Conservation (phyloP, 495 filamentous ascomycete species). For the Penicillium malachiteum region DNA sequence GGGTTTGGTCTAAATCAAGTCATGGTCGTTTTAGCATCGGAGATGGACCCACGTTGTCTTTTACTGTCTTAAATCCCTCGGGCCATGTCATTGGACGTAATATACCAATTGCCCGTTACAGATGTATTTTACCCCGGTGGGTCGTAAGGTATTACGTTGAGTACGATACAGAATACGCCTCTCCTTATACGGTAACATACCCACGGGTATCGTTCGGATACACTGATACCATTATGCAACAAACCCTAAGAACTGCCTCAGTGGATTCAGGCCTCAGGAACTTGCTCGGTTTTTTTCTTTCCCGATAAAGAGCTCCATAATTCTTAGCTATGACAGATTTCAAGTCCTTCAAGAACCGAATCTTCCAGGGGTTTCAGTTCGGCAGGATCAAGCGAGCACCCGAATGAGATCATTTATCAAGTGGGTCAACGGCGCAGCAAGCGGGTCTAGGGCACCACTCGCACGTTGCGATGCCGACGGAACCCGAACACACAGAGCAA, state of each 20-base stretch:
- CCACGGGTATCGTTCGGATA: neutral
- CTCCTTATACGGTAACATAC: neutral
- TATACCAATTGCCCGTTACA: too few species aligned
- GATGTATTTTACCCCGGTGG: too few species aligned
- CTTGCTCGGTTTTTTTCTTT: too few species aligned
- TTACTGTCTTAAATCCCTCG: neutral
- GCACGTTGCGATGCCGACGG: conserved; percentile 1
- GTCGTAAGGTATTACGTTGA: too few species aligned
- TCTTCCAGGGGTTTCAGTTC: neutral
- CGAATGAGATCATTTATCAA: neutral
- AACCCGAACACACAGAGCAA: neutral
- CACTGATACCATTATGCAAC: neutral
- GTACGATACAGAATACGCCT: neutral
- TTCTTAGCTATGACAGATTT: neutral
- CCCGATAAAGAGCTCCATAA: neutral
- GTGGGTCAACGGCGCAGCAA: neutral
- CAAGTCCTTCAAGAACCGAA: neutral
- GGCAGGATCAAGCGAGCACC: neutral
- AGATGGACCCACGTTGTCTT: neutral
- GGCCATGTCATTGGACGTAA: too few species aligned
- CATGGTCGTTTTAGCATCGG: neutral
- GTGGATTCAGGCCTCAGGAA: too few species aligned
- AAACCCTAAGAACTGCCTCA: too few species aligned
- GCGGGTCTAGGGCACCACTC: neutral
- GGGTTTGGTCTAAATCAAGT: neutral